These are phyloP conservation scores for Acer saccharum DNA, from an alignment of 345 rosid genomes.

Conservation along the genomic window DNA sequence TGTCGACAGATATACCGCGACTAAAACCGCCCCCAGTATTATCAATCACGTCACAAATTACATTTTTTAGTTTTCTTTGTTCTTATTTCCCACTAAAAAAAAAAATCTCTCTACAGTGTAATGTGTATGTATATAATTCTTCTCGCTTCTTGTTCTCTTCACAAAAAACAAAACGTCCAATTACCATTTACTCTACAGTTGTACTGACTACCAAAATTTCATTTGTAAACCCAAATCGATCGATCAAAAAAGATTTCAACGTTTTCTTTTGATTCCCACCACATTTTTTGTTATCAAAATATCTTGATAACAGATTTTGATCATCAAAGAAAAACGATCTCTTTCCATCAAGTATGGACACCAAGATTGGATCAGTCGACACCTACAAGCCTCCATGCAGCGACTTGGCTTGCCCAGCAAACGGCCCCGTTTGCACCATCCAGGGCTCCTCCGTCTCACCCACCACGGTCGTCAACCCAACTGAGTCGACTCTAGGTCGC, in stretches of 20 bases:
- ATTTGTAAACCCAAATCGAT: too few species aligned
- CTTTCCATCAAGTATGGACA: constrained; percentile 42
- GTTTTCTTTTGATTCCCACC: neutral
- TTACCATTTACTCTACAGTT: neutral
- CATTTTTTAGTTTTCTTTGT: too few species aligned
- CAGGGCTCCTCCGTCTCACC: constrained; percentile 31
- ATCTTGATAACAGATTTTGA: too few species aligned
- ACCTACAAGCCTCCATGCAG: constrained; percentile 35
- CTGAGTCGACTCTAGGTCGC: constrained; percentile 60
- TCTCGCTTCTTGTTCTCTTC: neutral
- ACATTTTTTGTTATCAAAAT: neutral
- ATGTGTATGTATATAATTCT: neutral
- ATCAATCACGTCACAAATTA: too few species aligned
- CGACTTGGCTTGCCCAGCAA: constrained; percentile 45
- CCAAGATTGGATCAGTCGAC: constrained; percentile 50
- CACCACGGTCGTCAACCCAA: constrained; percentile 23
- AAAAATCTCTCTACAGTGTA: too few species aligned
- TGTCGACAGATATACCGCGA: too few species aligned
- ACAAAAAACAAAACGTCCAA: neutral
- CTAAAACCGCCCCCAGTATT: too few species aligned
- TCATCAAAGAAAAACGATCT: neutral
- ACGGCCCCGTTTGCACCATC: constrained; percentile 40
- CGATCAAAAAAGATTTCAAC: too few species aligned
- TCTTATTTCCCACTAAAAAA: too few species aligned
- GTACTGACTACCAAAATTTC: neutral